phyloP scores from a whole-genome alignment of 495 filamentous ascomycete species.

The Aspergillus sclerotioniger region DNA sequence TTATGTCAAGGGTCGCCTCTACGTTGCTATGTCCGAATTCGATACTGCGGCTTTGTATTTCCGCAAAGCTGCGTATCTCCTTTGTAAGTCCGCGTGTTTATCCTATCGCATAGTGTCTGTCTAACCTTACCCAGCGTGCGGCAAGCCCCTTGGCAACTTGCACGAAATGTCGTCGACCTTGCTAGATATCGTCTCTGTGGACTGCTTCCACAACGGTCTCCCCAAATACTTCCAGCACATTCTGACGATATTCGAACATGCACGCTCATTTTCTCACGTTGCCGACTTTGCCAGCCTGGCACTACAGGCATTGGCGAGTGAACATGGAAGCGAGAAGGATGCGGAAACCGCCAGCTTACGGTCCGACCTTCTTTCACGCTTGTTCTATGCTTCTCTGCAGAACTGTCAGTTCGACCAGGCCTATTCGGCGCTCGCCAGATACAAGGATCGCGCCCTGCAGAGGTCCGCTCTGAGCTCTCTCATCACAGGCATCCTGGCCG shows the following conservation, averaged over 20 bases:
- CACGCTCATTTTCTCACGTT: conserved; percentile 71
- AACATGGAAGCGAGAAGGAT: conserved; percentile 42
- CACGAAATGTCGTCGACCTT: conserved; percentile 57
- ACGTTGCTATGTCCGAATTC: conserved; percentile 68
- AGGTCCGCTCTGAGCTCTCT: conserved; percentile 62
- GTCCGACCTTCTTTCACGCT: conserved; percentile 72
- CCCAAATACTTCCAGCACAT: conserved; percentile 86
- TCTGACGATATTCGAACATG: conserved; percentile 73
- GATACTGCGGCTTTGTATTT: conserved; percentile 74
- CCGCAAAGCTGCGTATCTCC: conserved; percentile 74
- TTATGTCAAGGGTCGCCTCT: conserved; percentile 82
- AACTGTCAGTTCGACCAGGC: conserved; percentile 78
- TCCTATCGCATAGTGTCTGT: neutral
- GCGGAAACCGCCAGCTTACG: conserved; percentile 32
- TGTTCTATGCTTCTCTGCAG: conserved; percentile 77
- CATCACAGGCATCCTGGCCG: conserved; percentile 66
- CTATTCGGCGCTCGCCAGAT: conserved; percentile 70
- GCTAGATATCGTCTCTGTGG: conserved; percentile 67
- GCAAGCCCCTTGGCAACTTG: conserved; percentile 46
- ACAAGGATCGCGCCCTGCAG: conserved; percentile 67
- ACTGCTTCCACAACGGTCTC: conserved; percentile 71
- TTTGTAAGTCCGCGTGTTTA: conserved; percentile 58
- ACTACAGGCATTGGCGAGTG: conserved; percentile 58
- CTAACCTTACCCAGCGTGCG: conserved; percentile 31
- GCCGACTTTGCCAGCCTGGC: conserved; percentile 81